Conservation (phyloP, 495 filamentous ascomycete species). For the Tuber indicum region DNA sequence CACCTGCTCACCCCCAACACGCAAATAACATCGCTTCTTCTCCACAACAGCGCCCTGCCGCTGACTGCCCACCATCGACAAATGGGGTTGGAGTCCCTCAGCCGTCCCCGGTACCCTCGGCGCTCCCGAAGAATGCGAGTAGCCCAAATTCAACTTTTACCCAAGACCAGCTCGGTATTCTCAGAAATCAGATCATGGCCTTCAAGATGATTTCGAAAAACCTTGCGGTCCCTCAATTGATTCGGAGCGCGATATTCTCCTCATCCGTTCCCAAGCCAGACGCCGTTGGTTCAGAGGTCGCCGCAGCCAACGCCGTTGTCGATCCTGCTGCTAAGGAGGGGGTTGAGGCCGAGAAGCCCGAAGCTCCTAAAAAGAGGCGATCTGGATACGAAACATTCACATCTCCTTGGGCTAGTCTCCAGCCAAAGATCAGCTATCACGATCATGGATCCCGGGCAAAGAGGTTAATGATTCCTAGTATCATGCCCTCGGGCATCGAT, state of each 20-base stretch:
- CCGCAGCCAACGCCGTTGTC: slow-evolving; percentile 31
- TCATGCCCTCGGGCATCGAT: slow-evolving; percentile 82
- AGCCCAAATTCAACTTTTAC: slow-evolving; percentile 40
- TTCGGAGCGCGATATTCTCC: slow-evolving; percentile 40
- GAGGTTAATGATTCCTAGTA: slow-evolving; percentile 69
- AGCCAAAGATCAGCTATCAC: slow-evolving; percentile 59
- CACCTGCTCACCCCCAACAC: slow-evolving; percentile 24
- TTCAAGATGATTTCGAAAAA: slow-evolving; percentile 43
- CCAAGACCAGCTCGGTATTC: slow-evolving; percentile 38
- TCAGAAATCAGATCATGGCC: slow-evolving; percentile 42
- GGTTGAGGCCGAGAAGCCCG: slow-evolving; percentile 54
- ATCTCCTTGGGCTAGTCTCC: slow-evolving; percentile 39
- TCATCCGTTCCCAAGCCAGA: slow-evolving; percentile 41
- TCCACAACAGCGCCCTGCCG: slow-evolving; percentile 21
- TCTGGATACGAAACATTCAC: slow-evolving; percentile 39
- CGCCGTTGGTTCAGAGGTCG: slow-evolving; percentile 35
- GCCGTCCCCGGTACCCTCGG: slow-evolving; percentile 11
- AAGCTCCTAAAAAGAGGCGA: slow-evolving; percentile 48
- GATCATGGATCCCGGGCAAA: slow-evolving; percentile 66
- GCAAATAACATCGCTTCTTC: slow-evolving; percentile 21
- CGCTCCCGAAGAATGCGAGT: slow-evolving; percentile 16
- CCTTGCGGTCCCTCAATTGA: slow-evolving; percentile 37
- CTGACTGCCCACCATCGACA: slow-evolving; percentile 13
- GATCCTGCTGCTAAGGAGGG: slow-evolving; percentile 58
- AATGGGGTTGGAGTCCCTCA: slow-evolving; percentile 24